A percentile compares a stretch with the other conserved stretches of the same genome.
Conservation (phyloP, 768 basidiomycete species). For the Cyclocybe aegerita region DNA sequence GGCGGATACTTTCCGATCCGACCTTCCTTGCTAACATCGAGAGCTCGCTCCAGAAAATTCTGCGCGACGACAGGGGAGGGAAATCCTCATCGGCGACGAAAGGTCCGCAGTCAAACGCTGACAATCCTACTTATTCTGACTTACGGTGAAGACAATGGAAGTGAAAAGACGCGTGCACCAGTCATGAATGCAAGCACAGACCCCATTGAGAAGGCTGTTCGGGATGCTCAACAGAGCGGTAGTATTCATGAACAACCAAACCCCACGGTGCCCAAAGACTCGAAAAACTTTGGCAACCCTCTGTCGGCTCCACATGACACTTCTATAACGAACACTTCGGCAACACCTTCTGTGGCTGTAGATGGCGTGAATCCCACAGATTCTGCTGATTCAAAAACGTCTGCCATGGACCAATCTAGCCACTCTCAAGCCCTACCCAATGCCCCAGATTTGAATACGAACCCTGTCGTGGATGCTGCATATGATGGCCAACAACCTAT, state of each 20-base stretch:
- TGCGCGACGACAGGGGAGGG: constrained; percentile 36
- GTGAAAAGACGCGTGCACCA: background rate
- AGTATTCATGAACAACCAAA: background rate
- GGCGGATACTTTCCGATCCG: constrained; percentile 47
- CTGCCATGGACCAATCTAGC: no score
- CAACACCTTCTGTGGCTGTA: background rate
- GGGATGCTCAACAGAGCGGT: background rate
- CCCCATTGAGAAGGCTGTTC: background rate
- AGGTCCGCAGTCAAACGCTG: constrained; percentile 10
- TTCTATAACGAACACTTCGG: no score
- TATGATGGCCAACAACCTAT: no score
- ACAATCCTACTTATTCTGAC: background rate
- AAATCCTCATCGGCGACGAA: constrained; percentile 6
- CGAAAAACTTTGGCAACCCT: background rate
- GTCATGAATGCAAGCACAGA: background rate
- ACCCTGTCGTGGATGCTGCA: no score
- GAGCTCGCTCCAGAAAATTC: constrained; percentile 41
- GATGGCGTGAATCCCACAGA: constrained; percentile 5
- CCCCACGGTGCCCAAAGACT: background rate
- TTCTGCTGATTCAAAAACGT: no score
- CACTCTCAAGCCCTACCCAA: no score
- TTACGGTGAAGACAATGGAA: background rate
- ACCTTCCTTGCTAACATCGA: constrained; percentile 44
- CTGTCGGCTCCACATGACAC: background rate
- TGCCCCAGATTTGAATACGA: no score